phyloP scores from a whole-genome alignment of 176 grass and related monocot species.

The Rhynchospora pubera region DNA sequence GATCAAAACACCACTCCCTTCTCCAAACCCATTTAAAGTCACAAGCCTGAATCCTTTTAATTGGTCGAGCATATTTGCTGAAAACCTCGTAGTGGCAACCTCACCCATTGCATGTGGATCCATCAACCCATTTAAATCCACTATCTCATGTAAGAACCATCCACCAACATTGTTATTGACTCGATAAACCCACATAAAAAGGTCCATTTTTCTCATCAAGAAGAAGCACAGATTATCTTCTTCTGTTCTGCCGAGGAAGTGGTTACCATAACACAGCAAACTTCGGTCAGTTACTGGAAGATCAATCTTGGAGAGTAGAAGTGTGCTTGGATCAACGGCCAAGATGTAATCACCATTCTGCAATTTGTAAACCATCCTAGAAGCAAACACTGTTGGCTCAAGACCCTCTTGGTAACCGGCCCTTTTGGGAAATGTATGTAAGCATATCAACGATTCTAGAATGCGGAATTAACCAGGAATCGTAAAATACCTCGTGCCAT shows the following conservation, averaged over 20 bases:
- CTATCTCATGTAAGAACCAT: slow-evolving; percentile 22
- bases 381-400: slow-evolving; percentile 26
- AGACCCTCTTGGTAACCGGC: not conserved
- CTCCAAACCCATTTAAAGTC: slow-evolving; percentile 40
- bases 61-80: slow-evolving; percentile 39
- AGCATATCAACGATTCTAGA: too few relatives aligned
- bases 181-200: not conserved
- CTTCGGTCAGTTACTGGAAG: not conserved
- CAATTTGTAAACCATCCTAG: slow-evolving; percentile 34
- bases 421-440: slow-evolving; percentile 14
- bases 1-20: slow-evolving; percentile 30
- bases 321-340: slow-evolving; percentile 13
- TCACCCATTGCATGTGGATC: slow-evolving; percentile 8
- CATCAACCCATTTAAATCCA: slow-evolving; percentile 24
- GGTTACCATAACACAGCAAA: slow-evolving; percentile 26
- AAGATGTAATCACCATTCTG: slow-evolving; percentile 30
- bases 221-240: slow-evolving; percentile 44
- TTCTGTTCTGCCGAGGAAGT: slow-evolving; percentile 36
- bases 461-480: too few relatives aligned
- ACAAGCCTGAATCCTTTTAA: slow-evolving; percentile 19
- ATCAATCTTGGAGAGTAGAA: slow-evolving; percentile 29
- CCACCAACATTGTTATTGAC: not conserved
- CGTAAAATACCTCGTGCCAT: too few relatives aligned
- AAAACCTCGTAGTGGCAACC: slow-evolving; percentile 31
- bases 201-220: slow-evolving; percentile 18